Evolutionary conservation across 73 alveolate genomes (phyloP).

Genomic region (Paramecium biaurelia): DNA sequence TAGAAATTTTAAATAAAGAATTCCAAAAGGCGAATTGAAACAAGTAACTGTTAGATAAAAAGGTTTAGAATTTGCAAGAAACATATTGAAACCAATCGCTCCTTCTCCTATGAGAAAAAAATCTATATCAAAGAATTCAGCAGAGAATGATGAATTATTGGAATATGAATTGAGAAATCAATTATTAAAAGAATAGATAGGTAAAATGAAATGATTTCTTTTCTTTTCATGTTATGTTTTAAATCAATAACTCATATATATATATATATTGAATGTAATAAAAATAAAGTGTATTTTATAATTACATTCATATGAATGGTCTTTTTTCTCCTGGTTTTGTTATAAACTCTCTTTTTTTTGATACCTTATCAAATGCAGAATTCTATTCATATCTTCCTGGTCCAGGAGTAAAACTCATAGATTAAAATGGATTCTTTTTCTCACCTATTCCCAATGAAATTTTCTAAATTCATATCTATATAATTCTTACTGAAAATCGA

Average conservation of each 20-base stretch:
- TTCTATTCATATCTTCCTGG: constrained; percentile 30
- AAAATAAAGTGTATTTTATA: background rate
- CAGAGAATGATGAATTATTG: background rate
- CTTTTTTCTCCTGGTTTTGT: constrained; percentile 18
- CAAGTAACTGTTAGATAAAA: background rate
- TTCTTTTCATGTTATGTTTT: background rate
- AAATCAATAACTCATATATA: background rate
- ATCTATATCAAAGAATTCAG: background rate
- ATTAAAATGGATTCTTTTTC: constrained; percentile 16
- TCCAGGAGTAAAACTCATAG: constrained; percentile 21
- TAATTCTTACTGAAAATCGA: background rate
- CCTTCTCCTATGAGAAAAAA: background rate
- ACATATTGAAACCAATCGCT: background rate
- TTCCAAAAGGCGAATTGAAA: background rate
- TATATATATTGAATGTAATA: background rate
- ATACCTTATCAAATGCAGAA: background rate
- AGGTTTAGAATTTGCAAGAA: background rate
- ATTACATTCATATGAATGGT: constrained; percentile 15
- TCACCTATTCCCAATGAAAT: constrained; percentile 2
- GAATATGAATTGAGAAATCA: constrained; percentile 4
- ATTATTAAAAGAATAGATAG: constrained; percentile 19
- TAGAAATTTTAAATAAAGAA: background rate
- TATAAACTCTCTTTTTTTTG: background rate
- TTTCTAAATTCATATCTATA: background rate
- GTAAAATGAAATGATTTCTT: background rate